Percentiles rank a stretch among this genome's conserved stretches.
Conservation (phyloP, 2,329 filamentous ascomycete genomes). For the Septoria petroselini region DNA sequence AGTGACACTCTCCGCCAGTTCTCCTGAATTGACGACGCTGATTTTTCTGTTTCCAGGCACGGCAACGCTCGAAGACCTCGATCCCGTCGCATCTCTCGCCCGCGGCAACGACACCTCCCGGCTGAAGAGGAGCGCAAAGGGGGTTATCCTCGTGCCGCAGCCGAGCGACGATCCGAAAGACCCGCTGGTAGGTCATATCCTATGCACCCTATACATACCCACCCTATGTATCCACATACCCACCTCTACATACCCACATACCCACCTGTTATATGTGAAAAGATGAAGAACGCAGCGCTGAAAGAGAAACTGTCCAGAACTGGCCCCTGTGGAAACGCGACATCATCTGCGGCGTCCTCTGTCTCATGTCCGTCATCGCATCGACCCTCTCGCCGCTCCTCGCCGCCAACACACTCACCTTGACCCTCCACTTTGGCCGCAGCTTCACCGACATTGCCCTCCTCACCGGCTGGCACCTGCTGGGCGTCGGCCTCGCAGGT, state of each 20-base stretch:
- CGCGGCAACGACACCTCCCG: conserved; percentile 19
- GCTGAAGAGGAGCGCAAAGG: conserved; percentile 33
- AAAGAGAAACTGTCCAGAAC: conserved; percentile 51
- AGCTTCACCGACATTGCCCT: conserved; percentile 74
- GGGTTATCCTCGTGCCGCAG: conserved; percentile 74
- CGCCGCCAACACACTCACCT: conserved; percentile 79
- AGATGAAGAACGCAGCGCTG: no score
- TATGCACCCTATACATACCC: no score
- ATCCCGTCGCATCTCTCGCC: conserved; percentile 25
- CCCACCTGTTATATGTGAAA: no score
- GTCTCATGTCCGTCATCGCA: conserved; percentile 75
- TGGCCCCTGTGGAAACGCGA: conserved; percentile 89
- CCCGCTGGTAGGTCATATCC: conserved; percentile 64
- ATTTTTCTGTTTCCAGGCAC: conserved; percentile 38
- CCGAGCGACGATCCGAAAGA: conserved; percentile 90
- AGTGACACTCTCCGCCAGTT: neutral
- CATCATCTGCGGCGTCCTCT: conserved; percentile 73
- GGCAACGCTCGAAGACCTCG: conserved; percentile 42
- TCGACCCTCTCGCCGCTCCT: conserved; percentile 81
- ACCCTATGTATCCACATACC: no score
- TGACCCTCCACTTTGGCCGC: conserved; percentile 62
- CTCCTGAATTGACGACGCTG: neutral
- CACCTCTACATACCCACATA: no score
- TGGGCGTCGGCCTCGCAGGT: conserved; percentile 76
- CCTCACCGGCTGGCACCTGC: conserved; percentile 81